A percentile compares a stretch with the other conserved stretches of the same genome.
Evolutionary conservation across 495 filamentous ascomycete species (phyloP).

Genomic region (Entonaema liquescens): DNA sequence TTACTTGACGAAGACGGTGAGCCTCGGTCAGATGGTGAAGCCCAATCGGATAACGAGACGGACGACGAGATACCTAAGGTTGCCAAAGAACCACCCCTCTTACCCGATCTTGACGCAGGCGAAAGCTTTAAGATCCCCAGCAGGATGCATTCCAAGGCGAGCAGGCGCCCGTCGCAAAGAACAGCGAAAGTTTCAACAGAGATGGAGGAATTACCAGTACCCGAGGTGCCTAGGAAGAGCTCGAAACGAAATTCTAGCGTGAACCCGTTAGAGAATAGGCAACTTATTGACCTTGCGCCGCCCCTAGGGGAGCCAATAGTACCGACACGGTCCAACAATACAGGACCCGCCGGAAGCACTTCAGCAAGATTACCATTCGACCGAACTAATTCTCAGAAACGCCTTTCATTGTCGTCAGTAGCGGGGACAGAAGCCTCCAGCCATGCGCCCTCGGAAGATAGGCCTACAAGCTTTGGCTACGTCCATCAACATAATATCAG

Average conservation of each 20-base stretch:
- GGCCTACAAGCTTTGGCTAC: constrained; percentile 73
- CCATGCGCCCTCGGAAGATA: constrained; percentile 57
- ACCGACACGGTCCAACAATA: constrained; percentile 20
- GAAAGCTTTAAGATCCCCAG: constrained; percentile 72
- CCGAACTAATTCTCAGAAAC: constrained; percentile 61
- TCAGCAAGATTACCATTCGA: constrained; percentile 68
- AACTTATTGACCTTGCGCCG: constrained; percentile 20
- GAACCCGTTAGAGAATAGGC: constrained; percentile 33
- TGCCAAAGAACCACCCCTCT: constrained; percentile 62
- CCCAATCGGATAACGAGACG: constrained; percentile 47
- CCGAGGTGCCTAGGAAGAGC: constrained; percentile 67
- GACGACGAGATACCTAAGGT: constrained; percentile 56
- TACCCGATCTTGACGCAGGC: constrained; percentile 69
- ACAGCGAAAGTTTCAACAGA: constrained; percentile 34
- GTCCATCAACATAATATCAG: constrained; percentile 75
- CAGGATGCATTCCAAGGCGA: constrained; percentile 67
- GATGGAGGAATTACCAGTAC: constrained; percentile 44
- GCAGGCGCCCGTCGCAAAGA: constrained; percentile 45
- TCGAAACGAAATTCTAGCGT: constrained; percentile 62
- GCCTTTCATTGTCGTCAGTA: constrained; percentile 58
- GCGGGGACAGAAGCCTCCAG: constrained; percentile 58
- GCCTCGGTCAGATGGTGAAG: constrained; percentile 52
- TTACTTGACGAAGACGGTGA: constrained; percentile 58
- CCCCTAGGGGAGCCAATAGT: constrained; percentile 26
- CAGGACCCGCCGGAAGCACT: constrained; percentile 39